Base-by-base conservation (phyloP, 1,284 basidiomycete species). In the Albatrellus sp. region DNA sequence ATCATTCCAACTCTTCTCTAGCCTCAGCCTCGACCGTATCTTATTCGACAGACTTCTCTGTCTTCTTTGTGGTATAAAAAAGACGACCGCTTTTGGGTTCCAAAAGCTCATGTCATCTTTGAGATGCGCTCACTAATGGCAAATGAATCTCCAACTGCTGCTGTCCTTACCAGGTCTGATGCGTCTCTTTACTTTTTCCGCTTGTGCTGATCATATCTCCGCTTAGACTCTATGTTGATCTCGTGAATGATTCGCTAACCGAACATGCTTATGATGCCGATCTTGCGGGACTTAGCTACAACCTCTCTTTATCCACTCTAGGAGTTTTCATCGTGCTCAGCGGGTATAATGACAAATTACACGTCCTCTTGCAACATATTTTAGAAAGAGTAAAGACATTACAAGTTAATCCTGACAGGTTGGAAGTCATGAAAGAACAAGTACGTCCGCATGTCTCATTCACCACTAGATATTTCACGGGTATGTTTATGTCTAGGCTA, bases 261-360 rank as follows among this genome's bases (percentile, higher is more conserved):
- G 94, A 98, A 63, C 92, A 86, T 57, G 74, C 89, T 1, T 98
- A 98, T 60, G 87, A 93, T 55, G 96, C 96, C 7, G 84, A 89
- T 43, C 73, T 98, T 14, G 96, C 93, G 28, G 92, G 92, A 12
- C 70, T 98, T 40, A 69, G 69, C 11, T 98, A 96, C 65, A 72
- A 68, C 53, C 73, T 96, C 52, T 68, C 75, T 31, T 69, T 74
- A 28, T 73, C 81, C 50, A 70, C 71, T 6, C 79, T 82, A 28
- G 85, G 87, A 2, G 61, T 98, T 34, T 75, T 71, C 40, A 61
- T 97, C 29, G 69, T 72, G 8, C 67, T 92, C 40, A 75, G 73
- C 42, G 96, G 96, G 1, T 98, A 97, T 67, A 96, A 94, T 58
- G 93, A 98, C 66, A 98, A 97, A 65, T 70, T 98, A 33, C 67